Evolutionary conservation across 495 filamentous ascomycete genomes (phyloP).

Genomic region (Tuber microsphaerosporum): DNA sequence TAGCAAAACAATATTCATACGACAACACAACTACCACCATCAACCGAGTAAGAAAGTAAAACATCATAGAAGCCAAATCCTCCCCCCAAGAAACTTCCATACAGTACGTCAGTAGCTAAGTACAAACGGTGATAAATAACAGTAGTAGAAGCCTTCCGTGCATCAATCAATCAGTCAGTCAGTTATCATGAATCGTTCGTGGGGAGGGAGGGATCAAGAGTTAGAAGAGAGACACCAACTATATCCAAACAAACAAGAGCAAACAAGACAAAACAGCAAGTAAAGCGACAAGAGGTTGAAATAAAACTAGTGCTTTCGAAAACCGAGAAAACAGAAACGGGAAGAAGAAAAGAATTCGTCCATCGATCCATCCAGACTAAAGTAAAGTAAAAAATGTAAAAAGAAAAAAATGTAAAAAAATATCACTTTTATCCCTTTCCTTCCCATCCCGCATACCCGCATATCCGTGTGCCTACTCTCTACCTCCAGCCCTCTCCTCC

Average conservation of each 20-base stretch:
- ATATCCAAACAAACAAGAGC: not conserved
- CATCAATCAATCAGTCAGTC: constrained; percentile 1
- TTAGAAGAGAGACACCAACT: not conserved
- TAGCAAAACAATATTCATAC: not conserved
- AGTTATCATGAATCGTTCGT: constrained; percentile 1
- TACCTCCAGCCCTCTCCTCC: constrained; percentile 18
- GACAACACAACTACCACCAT: not conserved
- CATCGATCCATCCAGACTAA: not conserved
- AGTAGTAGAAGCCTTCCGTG: not conserved
- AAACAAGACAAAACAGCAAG: not conserved
- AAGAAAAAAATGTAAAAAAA: not conserved
- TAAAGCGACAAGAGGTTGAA: not conserved
- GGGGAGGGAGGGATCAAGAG: not conserved
- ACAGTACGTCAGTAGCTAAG: not conserved
- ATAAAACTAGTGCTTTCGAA: not conserved
- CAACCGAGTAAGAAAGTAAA: not conserved
- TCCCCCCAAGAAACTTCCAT: not conserved
- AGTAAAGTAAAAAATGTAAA: not conserved
- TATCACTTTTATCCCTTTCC: not conserved
- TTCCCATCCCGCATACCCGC: not conserved
- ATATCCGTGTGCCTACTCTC: constrained; percentile 5
- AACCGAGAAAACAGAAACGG: not conserved
- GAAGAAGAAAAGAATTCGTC: not conserved
- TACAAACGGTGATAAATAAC: not conserved
- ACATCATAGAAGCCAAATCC: not conserved